Evolutionary conservation across 176 grass and related monocot genomes (phyloP).

Genomic region (Eremochloa ophiuroides): DNA sequence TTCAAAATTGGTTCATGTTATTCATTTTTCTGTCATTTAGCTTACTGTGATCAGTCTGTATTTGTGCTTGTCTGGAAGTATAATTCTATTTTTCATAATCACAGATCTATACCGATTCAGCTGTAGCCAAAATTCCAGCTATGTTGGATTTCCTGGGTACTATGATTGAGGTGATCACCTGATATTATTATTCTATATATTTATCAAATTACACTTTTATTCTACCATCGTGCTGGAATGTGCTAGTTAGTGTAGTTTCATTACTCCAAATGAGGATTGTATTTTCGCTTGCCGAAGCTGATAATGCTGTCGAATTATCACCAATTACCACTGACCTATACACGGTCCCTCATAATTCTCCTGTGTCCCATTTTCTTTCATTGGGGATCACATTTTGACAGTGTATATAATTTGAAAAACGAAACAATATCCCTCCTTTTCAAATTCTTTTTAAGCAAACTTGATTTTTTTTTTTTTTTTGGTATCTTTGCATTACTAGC

Average conservation of each 20-base stretch:
- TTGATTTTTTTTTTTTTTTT: not conserved
- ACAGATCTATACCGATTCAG: constrained; percentile 88
- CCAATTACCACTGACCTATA: not conserved
- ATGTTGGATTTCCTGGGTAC: constrained; percentile 85
- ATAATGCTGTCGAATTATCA: not conserved
- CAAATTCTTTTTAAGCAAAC: not conserved
- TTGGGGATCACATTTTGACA: not conserved
- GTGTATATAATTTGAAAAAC: constrained; percentile 12
- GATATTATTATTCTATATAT: not conserved
- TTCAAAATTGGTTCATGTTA: constrained; percentile 5
- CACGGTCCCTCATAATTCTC: constrained; percentile 5
- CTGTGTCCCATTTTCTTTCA: not conserved
- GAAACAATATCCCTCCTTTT: not conserved
- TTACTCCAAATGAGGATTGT: not conserved
- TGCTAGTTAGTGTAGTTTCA: not conserved
- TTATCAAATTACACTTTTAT: constrained; percentile 28
- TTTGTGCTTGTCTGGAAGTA: constrained; percentile 1
- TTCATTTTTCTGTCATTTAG: not conserved
- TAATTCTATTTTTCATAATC: constrained; percentile 26
- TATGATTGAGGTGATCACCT: constrained; percentile 66
- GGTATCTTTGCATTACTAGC: not conserved
- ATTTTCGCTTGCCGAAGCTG: constrained; percentile 19
- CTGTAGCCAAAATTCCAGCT: constrained; percentile 85
- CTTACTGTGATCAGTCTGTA: constrained; percentile 5
- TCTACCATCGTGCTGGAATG: not conserved